phyloP scores from a whole-genome alignment of 2,329 filamentous ascomycete species.

The Fusarium nodosum region DNA sequence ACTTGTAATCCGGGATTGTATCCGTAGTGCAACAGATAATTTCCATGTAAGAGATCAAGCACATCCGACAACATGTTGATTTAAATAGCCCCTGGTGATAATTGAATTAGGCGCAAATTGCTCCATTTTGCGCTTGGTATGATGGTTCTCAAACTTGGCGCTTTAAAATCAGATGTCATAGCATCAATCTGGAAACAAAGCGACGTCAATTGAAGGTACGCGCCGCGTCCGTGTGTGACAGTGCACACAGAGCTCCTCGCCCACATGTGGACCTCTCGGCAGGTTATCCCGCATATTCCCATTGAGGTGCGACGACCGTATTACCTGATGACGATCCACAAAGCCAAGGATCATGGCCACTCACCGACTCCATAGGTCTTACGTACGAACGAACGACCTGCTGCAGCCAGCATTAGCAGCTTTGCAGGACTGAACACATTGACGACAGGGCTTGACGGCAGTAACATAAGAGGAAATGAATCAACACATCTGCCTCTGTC shows the following conservation, averaged over 20 bases:
- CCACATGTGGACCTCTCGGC: conserved; percentile 33
- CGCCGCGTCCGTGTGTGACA: conserved; percentile 36
- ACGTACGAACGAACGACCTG: conserved; percentile 48
- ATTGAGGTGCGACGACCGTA: conserved; percentile 41
- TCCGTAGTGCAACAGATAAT: conserved; percentile 16
- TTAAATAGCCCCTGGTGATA: conserved; percentile 1
- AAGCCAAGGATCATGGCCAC: conserved; percentile 45
- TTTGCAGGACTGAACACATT: conserved; percentile 26
- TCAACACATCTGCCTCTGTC: conserved; percentile 11
- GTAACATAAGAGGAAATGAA: conserved; percentile 13
- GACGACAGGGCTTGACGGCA: conserved; percentile 28
- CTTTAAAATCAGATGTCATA: conserved; percentile 17
- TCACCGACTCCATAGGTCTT: conserved; percentile 48
- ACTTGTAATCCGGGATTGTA: neutral
- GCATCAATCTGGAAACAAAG: conserved; percentile 8
- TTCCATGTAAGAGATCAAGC: conserved; percentile 33
- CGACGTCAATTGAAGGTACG: conserved; percentile 38
- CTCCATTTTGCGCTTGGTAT: conserved; percentile 15
- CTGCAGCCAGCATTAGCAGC: conserved; percentile 38
- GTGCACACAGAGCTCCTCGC: conserved; percentile 23
- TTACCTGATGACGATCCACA: conserved; percentile 38
- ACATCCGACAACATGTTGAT: conserved; percentile 38
- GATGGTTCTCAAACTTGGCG: neutral
- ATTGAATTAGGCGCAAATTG: neutral
- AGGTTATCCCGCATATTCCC: conserved; percentile 40